Evolutionary conservation across 768 basidiomycete species (phyloP), one percentile per base, ranked within the genome.

Genomic region (Boletellus emodensis): DNA sequence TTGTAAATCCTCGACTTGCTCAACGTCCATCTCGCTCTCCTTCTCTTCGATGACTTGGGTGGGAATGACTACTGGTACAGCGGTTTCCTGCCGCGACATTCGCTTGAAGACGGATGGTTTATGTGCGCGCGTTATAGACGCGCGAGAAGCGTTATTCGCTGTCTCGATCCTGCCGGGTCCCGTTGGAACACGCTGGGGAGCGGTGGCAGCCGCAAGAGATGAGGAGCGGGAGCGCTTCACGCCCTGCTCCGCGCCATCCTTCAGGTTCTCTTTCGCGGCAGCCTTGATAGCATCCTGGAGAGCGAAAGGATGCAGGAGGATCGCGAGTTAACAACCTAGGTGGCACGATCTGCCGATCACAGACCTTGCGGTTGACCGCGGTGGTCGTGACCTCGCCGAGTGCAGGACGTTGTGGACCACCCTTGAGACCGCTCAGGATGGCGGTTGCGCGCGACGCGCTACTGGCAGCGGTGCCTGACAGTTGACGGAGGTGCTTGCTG

Each of bases 371-470:
- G 68, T 89, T 90, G 45, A 89, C 80, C 49, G 85, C 83, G 53
- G 80, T 80, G 44, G 80, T 84, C 40, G 87, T 87, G 55, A 94
- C 90, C 71, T 93, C 91, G 51, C 83, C 81, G 44, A 94, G 77
- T 36, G 84, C 90, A 30, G 85, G 77, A 57, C 92, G 80, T 65
- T 83, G 81, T 18, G 75, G 71, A 38, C 72, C 76, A 32, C 72
- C 73, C 75, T 90, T 92, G 56, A 68, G 61, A 9, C 66, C 66
- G 22, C 49, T 63, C 15, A 69, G 45, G 57, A 75, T 68, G 30
- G 74, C 67, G 41, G 76, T 60, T 56, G 79, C 71, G 46, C 84
- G 81, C 49, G 78, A 72, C 39, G 80, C 70, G 38, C 76, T 79
- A 44, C 72, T 61, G 45, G 67, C 58, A 33, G 74, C 63, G 57